Evolutionary conservation across 169 alveolate genomes (phyloP).

Genomic region (Perkinsus olseni): DNA sequence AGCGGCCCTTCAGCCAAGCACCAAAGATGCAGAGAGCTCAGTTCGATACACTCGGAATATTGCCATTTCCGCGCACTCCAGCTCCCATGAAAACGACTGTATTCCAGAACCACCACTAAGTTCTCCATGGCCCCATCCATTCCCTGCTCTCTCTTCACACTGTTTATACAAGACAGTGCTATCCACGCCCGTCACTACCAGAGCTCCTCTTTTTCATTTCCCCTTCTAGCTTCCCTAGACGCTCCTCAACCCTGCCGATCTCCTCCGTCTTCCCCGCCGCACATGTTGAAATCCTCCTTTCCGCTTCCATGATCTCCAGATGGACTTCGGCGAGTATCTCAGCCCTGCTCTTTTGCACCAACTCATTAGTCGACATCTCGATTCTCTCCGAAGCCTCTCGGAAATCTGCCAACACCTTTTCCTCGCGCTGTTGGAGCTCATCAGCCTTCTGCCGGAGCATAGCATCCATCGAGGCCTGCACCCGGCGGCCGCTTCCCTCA

Average conservation of each 20-base stretch:
- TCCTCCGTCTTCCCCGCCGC: not conserved
- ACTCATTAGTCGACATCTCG: not conserved
- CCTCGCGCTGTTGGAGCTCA: not conserved
- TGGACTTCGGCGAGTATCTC: not conserved
- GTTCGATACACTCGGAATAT: no score
- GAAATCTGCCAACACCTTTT: not conserved
- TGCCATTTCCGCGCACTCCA: no score
- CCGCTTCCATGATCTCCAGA: not conserved
- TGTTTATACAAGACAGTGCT: no score
- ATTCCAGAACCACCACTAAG: no score
- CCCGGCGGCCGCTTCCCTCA: not conserved
- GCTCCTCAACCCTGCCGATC: not conserved
- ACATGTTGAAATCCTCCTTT: not conserved
- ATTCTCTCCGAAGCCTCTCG: not conserved
- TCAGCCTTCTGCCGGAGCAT: no score
- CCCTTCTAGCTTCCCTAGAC: not conserved
- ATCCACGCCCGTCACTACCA: not conserved
- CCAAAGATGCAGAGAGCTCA: no score
- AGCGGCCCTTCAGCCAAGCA: no score
- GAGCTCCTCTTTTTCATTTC: not conserved
- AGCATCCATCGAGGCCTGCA: no score
- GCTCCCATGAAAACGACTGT: no score
- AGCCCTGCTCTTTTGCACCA: not conserved
- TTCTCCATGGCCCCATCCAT: no score
- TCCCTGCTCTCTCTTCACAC: no score